These are phyloP conservation scores for Panaeolus papilionaceus DNA, from an alignment of 768 basidiomycete species.

Conservation along the genomic window DNA sequence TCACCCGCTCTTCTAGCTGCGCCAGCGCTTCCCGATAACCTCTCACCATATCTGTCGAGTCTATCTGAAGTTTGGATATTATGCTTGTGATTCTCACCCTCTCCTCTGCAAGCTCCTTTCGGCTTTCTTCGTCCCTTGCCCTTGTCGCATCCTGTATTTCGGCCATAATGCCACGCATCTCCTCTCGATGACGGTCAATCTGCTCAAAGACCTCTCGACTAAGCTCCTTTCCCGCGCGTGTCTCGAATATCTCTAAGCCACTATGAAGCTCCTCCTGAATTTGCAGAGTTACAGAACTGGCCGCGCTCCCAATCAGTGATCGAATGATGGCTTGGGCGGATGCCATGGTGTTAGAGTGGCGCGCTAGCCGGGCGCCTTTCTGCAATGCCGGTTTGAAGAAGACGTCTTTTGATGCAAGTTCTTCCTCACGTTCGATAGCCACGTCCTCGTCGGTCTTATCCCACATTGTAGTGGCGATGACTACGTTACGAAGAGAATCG, in stretches of 20 bases:
- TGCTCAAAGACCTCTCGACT: slow-evolving; percentile 54
- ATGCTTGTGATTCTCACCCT: slow-evolving; percentile 22
- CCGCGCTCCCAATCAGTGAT: slow-evolving; percentile 40
- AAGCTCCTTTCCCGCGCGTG: slow-evolving; percentile 59
- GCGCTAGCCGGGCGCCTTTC: slow-evolving; percentile 51
- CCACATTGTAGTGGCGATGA: slow-evolving; percentile 64
- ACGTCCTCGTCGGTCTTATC: slow-evolving; percentile 42
- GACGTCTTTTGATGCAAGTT: slow-evolving; percentile 44
- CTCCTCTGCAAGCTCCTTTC: slow-evolving; percentile 26
- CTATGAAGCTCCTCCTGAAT: slow-evolving; percentile 63
- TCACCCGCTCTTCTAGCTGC: slow-evolving; percentile 28
- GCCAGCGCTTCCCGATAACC: slow-evolving; percentile 25
- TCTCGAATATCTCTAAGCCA: slow-evolving; percentile 53
- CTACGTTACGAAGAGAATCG: slow-evolving; percentile 51
- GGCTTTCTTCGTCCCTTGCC: slow-evolving; percentile 28
- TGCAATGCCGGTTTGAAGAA: slow-evolving; percentile 61
- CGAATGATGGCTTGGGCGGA: slow-evolving; percentile 51
- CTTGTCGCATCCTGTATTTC: slow-evolving; percentile 47
- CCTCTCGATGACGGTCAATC: slow-evolving; percentile 51
- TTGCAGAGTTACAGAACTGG: slow-evolving; percentile 47
- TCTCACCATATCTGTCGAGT: slow-evolving; percentile 24
- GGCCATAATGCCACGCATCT: slow-evolving; percentile 49
- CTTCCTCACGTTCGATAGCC: slow-evolving; percentile 51
- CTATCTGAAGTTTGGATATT: slow-evolving; percentile 25
- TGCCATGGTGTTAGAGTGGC: slow-evolving; percentile 45